Conservation (phyloP, 345 rosid species). For the Litchi chinensis region DNA sequence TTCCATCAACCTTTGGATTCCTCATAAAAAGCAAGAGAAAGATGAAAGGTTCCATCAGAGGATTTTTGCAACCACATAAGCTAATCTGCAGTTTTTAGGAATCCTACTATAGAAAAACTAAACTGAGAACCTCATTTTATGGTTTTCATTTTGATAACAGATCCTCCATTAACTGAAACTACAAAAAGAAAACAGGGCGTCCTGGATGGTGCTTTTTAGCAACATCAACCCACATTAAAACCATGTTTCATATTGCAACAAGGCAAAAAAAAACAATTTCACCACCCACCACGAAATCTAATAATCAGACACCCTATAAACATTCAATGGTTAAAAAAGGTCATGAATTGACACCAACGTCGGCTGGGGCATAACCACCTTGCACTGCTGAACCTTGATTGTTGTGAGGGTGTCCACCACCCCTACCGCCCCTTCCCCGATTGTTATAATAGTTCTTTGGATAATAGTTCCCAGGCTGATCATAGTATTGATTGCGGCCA, state of each 20-base stretch:
- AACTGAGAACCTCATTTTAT: neutral
- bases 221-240: conserved; percentile 19
- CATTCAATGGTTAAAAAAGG: neutral
- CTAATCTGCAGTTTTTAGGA: neutral
- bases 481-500: conserved; percentile 65
- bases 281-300: conserved; percentile 15
- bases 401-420: conserved; percentile 51
- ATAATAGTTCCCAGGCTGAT: conserved; percentile 66
- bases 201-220: conserved; percentile 13
- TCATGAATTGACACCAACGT: conserved; percentile 56
- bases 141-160: neutral
- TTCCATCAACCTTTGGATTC: neutral
- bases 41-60: neutral
- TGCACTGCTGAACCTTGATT: conserved; percentile 44
- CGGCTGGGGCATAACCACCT: conserved; percentile 52
- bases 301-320: conserved; percentile 16
- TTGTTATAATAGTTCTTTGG: conserved; percentile 68
- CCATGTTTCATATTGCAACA: conserved; percentile 23
- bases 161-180: conserved; percentile 7
- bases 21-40: no score
- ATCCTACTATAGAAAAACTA: neutral
- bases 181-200: conserved; percentile 1
- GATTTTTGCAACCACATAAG: neutral
- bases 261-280: conserved; percentile 19
- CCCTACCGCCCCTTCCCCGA: conserved; percentile 60